phyloP scores from a whole-genome alignment of 2,329 filamentous ascomycete species.

The Phaeosphaeriaceae sp. region DNA sequence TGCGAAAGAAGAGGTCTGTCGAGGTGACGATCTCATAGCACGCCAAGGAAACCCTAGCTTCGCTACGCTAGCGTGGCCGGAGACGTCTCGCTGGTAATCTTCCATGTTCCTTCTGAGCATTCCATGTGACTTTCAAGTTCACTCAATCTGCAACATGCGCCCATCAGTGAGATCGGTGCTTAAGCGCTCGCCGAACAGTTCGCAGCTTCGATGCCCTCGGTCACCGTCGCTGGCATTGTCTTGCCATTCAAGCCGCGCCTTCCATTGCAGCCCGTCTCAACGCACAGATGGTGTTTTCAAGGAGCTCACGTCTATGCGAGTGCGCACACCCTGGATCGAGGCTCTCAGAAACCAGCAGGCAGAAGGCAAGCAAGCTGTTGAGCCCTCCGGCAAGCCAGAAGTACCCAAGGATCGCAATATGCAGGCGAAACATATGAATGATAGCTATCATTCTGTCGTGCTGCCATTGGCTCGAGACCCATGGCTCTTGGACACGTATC shows the following conservation, averaged over 20 bases:
- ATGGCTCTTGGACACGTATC: slow-evolving; percentile 79
- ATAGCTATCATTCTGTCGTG: slow-evolving; percentile 73
- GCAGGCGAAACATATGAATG: slow-evolving; percentile 71
- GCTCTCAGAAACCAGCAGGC: slow-evolving; percentile 63
- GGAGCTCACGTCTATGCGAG: slow-evolving; percentile 53
- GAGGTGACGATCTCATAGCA: background rate
- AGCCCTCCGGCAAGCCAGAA: slow-evolving; percentile 41
- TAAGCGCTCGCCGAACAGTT: slow-evolving; percentile 15
- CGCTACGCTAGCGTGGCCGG: background rate
- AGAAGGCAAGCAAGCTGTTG: slow-evolving; percentile 37
- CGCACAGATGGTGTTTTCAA: slow-evolving; percentile 66
- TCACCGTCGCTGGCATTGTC: background rate
- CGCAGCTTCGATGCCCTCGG: slow-evolving; percentile 10
- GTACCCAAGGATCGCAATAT: slow-evolving; percentile 61
- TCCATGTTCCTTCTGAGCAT: background rate
- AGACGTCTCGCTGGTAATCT: slow-evolving; percentile 24
- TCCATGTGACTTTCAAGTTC: slow-evolving; percentile 9
- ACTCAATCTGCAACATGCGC: slow-evolving; percentile 25
- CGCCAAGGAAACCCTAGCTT: background rate
- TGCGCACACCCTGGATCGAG: slow-evolving; percentile 73
- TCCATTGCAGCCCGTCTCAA: slow-evolving; percentile 33
- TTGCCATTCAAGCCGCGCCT: slow-evolving; percentile 14
- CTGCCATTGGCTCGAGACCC: slow-evolving; percentile 75
- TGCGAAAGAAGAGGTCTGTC: background rate
- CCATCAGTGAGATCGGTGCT: slow-evolving; percentile 25